These are phyloP conservation scores for Termitomyces sp. DNA, from an alignment of 768 basidiomycete genomes.

Conservation along the genomic window DNA sequence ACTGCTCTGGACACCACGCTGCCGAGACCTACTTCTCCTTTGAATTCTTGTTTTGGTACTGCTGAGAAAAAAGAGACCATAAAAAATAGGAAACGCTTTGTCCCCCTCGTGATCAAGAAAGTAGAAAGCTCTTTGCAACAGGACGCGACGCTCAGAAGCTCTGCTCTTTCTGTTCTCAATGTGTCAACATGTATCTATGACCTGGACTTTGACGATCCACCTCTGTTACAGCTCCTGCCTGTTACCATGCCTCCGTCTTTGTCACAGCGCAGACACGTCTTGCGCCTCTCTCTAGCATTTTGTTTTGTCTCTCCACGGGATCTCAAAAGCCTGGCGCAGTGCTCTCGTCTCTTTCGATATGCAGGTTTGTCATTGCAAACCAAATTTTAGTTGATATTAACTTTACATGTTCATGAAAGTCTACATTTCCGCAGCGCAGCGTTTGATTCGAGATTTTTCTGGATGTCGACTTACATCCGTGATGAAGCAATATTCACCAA, in stretches of 20 bases:
- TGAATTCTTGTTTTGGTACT: neutral
- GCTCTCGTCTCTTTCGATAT: slow-evolving; percentile 59
- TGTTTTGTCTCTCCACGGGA: slow-evolving; percentile 41
- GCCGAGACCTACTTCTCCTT: too few species aligned
- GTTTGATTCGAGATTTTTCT: slow-evolving; percentile 39
- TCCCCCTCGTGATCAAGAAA: slow-evolving; percentile 22
- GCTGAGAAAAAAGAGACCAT: neutral
- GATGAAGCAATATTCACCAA: slow-evolving; percentile 31
- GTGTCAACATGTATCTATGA: slow-evolving; percentile 7
- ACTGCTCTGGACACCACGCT: neutral
- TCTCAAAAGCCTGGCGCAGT: slow-evolving; percentile 40
- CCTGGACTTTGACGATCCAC: slow-evolving; percentile 30
- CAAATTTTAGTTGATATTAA: neutral
- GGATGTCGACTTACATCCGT: slow-evolving; percentile 44
- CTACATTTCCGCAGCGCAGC: slow-evolving; percentile 54
- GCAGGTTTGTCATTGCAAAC: slow-evolving; percentile 38
- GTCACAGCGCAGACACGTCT: slow-evolving; percentile 51
- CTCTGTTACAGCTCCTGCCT: slow-evolving; percentile 23
- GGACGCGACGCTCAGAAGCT: neutral
- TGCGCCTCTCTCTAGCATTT: slow-evolving; percentile 48
- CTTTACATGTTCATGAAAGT: slow-evolving; percentile 31
- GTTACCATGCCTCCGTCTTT: slow-evolving; percentile 57
- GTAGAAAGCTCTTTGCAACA: neutral
- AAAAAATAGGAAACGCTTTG: slow-evolving; percentile 21
- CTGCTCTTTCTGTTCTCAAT: neutral